These are phyloP conservation scores for Candida sanyaensis DNA, from an alignment of 1,139 yeast genomes.

Conservation along the genomic window DNA sequence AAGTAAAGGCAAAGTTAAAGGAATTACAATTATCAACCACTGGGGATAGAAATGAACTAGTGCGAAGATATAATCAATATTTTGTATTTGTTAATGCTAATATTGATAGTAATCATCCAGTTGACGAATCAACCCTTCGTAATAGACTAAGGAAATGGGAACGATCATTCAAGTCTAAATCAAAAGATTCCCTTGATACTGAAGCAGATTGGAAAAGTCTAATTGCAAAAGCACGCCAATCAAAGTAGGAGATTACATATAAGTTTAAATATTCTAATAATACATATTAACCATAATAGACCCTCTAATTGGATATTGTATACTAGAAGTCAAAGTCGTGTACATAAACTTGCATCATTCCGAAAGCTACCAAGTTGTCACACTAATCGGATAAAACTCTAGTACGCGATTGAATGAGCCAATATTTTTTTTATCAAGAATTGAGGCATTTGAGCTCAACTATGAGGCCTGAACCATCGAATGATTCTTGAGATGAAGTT, in stretches of 20 bases:
- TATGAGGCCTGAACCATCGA: too few species aligned
- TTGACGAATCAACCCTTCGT: slow-evolving; percentile 52
- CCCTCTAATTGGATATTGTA: too few species aligned
- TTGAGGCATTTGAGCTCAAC: too few species aligned
- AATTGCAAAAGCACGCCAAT: background rate
- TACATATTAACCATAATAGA: too few species aligned
- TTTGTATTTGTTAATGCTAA: slow-evolving; percentile 82
- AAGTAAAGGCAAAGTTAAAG: slow-evolving; percentile 60
- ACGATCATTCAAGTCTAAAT: slow-evolving; percentile 9
- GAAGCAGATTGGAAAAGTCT: slow-evolving; percentile 1
- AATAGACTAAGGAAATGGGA: slow-evolving; percentile 75
- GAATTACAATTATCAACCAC: slow-evolving; percentile 55
- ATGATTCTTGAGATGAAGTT: too few species aligned
- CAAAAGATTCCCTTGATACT: slow-evolving; percentile 1
- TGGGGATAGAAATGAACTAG: slow-evolving; percentile 68
- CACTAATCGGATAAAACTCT: too few species aligned
- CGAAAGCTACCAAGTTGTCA: too few species aligned
- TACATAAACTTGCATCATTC: too few species aligned
- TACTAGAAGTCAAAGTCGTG: too few species aligned
- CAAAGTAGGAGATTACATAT: background rate
- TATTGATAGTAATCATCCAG: slow-evolving; percentile 73
- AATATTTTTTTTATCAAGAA: too few species aligned
- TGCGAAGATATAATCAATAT: slow-evolving; percentile 75
- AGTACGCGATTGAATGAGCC: too few species aligned
- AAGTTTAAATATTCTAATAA: too few species aligned